Conservation (phyloP, 202 grass and related monocot genomes). For the Cymbopogon flexuosus region DNA sequence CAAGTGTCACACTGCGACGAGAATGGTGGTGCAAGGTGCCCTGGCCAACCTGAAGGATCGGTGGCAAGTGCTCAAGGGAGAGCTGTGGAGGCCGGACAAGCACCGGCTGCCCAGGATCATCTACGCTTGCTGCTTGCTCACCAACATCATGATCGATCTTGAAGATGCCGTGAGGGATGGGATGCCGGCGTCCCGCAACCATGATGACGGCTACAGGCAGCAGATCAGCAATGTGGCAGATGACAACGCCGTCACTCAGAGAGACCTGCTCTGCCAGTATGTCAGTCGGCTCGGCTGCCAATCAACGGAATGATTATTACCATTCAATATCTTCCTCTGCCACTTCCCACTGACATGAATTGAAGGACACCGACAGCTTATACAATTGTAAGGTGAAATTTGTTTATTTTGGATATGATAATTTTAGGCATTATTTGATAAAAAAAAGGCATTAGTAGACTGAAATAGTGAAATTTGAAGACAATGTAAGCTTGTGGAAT, state of each 20-base stretch:
- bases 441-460: not conserved
- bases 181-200: conserved; percentile 29
- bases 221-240: conserved; percentile 44
- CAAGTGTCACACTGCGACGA: conserved; percentile 33
- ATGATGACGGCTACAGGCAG: conserved; percentile 55
- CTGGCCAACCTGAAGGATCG: conserved; percentile 57
- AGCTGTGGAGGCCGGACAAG: conserved; percentile 73
- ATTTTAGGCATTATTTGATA: not conserved
- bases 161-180: conserved; percentile 34
- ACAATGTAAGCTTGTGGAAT: not conserved
- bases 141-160: conserved; percentile 66
- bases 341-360: conserved; percentile 8
- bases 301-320: conserved; percentile 24
- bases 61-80: conserved; percentile 66
- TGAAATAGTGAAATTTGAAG: conserved; percentile 2
- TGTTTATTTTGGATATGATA: not conserved
- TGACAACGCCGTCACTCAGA: conserved; percentile 24
- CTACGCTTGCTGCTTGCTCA: conserved; percentile 73
- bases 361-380: not conserved
- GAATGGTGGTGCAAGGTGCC: conserved; percentile 53
- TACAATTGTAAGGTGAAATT: conserved; percentile 12
- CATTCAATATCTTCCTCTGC: not conserved
- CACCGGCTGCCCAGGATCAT: conserved; percentile 66
- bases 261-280: conserved; percentile 43
- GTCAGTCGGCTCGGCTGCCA: conserved; percentile 18